Evolutionary conservation across 495 filamentous ascomycete species (phyloP).

Genomic region (Penicillium flavigenum): DNA sequence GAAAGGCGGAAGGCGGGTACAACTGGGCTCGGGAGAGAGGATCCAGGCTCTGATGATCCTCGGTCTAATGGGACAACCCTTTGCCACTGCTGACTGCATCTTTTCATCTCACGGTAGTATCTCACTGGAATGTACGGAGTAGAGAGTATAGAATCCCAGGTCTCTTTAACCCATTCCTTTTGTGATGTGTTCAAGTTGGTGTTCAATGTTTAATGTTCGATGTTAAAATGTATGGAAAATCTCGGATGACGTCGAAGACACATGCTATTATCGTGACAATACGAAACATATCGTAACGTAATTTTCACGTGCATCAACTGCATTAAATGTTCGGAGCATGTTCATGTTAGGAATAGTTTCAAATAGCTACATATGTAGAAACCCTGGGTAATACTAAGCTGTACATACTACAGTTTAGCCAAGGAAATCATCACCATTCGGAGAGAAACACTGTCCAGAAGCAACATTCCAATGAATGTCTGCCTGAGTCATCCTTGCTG

Average conservation of each 20-base stretch:
- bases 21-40: constrained; percentile 43
- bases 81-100: constrained; percentile 10
- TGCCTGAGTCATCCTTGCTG: constrained; percentile 26
- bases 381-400: not conserved
- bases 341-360: not conserved
- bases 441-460: not conserved
- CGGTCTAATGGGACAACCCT: constrained; percentile 41
- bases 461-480: not conserved
- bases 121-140: constrained; percentile 1
- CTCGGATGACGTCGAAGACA: constrained; percentile 37
- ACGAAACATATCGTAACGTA: constrained; percentile 16
- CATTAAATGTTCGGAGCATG: not conserved
- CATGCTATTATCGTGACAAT: constrained; percentile 37
- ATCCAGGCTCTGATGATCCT: constrained; percentile 42
- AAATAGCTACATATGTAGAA: not conserved
- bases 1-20: constrained; percentile 35
- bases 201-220: not conserved
- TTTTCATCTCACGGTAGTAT: constrained; percentile 5
- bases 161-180: not conserved
- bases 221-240: not conserved
- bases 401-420: not conserved
- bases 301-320: constrained; percentile 28
- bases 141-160: not conserved
- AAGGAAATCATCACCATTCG: not conserved
- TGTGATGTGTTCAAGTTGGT: constrained; percentile 5